phyloP scores from a whole-genome alignment of 106 monocot species.

The Apostasia ramifera region DNA sequence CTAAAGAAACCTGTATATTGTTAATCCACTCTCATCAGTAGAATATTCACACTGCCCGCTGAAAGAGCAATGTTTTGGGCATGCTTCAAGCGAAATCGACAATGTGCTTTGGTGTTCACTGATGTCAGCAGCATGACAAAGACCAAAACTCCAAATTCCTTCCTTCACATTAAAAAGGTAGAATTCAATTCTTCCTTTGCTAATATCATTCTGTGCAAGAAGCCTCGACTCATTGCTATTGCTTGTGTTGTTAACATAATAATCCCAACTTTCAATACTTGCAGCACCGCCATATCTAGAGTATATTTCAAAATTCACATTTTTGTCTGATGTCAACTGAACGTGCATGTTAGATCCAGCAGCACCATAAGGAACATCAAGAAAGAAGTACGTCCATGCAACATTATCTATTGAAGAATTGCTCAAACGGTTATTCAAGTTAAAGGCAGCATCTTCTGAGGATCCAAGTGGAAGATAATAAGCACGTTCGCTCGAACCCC shows the following conservation, averaged over 20 bases:
- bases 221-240: constrained; percentile 56
- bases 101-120: constrained; percentile 31
- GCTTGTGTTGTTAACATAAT: constrained; percentile 45
- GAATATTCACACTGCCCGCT: constrained; percentile 53
- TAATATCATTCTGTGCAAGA: constrained; percentile 28
- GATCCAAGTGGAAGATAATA: constrained; percentile 59
- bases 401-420: constrained; percentile 35
- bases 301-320: constrained; percentile 57
- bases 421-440: constrained; percentile 41
- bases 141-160: constrained; percentile 75
- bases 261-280: constrained; percentile 63
- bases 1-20: constrained; percentile 55
- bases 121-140: constrained; percentile 39
- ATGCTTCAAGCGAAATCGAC: constrained; percentile 64
- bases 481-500: constrained; percentile 36
- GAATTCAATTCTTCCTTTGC: constrained; percentile 42
- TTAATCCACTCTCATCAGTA: constrained; percentile 64
- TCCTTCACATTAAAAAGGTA: constrained; percentile 75
- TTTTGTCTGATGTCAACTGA: constrained; percentile 35
- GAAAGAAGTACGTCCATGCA: constrained; percentile 76
- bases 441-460: constrained; percentile 3
- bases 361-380: constrained; percentile 70
- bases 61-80: constrained; percentile 57
- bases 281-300: constrained; percentile 56
- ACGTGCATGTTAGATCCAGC: constrained; percentile 72